These are phyloP conservation scores for Fusarium sp. DNA, from an alignment of 2,329 filamentous ascomycete genomes.

Conservation along the genomic window DNA sequence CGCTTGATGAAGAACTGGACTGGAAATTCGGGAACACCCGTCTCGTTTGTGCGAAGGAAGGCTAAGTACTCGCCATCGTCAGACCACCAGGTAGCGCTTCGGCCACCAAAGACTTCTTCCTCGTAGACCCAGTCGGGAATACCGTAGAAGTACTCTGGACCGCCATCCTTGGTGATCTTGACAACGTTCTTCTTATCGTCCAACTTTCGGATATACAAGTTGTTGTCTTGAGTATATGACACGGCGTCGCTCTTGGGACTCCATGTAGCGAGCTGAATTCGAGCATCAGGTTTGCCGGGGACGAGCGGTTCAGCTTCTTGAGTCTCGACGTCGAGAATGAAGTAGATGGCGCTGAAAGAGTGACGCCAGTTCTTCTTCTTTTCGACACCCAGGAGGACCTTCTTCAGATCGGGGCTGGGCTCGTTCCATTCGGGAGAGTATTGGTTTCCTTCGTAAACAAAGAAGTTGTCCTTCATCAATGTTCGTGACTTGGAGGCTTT, in stretches of 20 bases:
- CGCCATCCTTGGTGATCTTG: conserved; percentile 86
- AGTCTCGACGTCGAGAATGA: conserved; percentile 86
- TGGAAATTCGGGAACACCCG: conserved; percentile 87
- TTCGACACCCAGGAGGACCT: conserved; percentile 82
- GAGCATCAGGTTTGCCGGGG: conserved; percentile 67
- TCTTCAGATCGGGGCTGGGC: conserved; percentile 85
- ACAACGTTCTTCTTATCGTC: conserved; percentile 62
- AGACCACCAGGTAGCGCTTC: conserved; percentile 95
- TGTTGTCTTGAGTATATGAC: conserved; percentile 90
- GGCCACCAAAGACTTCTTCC: conserved; percentile 69
- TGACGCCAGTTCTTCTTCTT: conserved; percentile 84
- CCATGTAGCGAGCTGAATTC: conserved; percentile 87
- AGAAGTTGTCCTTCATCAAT: conserved; percentile 75
- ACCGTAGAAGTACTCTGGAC: conserved; percentile 89
- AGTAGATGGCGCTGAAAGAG: conserved; percentile 86
- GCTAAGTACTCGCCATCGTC: conserved; percentile 87
- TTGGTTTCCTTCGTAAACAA: conserved; percentile 65
- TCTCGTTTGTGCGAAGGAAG: conserved; percentile 94
- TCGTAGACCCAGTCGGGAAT: conserved; percentile 98
- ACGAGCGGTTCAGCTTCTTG: conserved; percentile 82
- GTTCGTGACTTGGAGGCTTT: conserved; percentile 64
- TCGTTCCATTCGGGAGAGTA: conserved; percentile 69
- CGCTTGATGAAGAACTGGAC: conserved; percentile 92
- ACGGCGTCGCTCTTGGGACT: conserved; percentile 86
- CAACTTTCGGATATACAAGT: conserved; percentile 80